Conservation (phyloP, 2,329 filamentous ascomycete genomes). For the Aquanectria penicillioides region DNA sequence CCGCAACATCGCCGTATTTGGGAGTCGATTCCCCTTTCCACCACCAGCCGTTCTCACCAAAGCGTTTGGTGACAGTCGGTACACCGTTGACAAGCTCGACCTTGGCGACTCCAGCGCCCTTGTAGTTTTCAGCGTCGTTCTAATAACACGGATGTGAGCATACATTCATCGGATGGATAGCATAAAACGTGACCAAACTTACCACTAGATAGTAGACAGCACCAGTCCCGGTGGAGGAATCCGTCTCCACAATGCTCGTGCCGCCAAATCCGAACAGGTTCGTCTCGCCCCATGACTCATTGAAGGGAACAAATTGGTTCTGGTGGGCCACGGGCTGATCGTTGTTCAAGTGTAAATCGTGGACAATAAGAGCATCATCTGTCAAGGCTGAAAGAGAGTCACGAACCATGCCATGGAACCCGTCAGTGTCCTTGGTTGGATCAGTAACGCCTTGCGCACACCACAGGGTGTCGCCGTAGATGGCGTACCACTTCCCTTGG, state of each 20-base stretch:
- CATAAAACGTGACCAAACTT: background rate
- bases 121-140: conserved; percentile 47
- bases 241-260: conserved; percentile 50
- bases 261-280: conserved; percentile 50
- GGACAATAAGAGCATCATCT: conserved; percentile 47
- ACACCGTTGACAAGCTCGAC: conserved; percentile 45
- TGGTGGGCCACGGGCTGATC: conserved; percentile 44
- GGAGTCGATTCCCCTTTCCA: conserved; percentile 44
- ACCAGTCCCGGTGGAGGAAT: conserved; percentile 38
- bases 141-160: background rate
- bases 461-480: conserved; percentile 49
- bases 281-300: conserved; percentile 49
- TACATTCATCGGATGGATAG: background rate
- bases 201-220: conserved; percentile 51
- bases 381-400: conserved; percentile 49
- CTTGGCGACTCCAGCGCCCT: conserved; percentile 49
- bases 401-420: conserved; percentile 54
- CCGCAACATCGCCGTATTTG: conserved; percentile 51
- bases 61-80: conserved; percentile 48
- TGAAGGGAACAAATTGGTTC: conserved; percentile 49
- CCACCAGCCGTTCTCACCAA: conserved; percentile 44
- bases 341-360: conserved; percentile 48
- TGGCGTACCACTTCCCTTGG: conserved; percentile 50
- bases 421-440: conserved; percentile 39
- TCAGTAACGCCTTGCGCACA: conserved; percentile 46